Evolutionary conservation across 2,329 filamentous ascomycete genomes (phyloP).

Genomic region (Trichoderma atrobrunneum): DNA sequence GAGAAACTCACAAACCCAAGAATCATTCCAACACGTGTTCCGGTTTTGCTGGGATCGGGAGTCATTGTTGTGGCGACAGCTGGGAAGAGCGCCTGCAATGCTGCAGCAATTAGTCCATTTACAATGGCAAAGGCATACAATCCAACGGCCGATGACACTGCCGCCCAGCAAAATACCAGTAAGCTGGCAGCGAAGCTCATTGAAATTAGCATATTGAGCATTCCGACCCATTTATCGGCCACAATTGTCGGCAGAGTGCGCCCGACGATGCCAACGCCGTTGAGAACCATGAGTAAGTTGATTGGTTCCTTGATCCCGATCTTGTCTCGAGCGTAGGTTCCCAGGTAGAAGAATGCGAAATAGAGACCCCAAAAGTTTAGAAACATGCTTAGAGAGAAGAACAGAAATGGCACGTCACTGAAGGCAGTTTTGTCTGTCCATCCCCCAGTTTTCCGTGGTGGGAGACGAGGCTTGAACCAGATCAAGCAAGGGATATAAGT

Average conservation of each 20-base stretch:
- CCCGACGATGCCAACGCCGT: constrained; percentile 45
- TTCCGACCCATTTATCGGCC: constrained; percentile 1
- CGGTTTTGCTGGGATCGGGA: not conserved
- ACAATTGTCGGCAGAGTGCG: not conserved
- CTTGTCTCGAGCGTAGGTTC: not conserved
- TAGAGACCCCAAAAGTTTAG: not conserved
- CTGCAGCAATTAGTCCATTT: not conserved
- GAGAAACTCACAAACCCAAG: not conserved
- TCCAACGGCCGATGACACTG: not conserved
- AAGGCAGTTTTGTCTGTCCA: not conserved
- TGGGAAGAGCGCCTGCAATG: not conserved
- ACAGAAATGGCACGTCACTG: not conserved
- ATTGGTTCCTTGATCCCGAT: not conserved
- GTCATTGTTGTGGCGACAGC: not conserved
- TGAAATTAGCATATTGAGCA: constrained; percentile 8
- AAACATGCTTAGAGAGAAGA: not conserved
- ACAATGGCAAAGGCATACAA: constrained; percentile 1
- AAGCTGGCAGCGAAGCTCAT: constrained; percentile 6
- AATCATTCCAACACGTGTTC: not conserved
- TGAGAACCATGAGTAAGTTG: constrained; percentile 38
- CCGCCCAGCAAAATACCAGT: not conserved
- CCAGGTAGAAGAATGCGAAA: not conserved
- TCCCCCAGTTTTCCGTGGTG: not conserved
- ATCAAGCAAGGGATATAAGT: not conserved
- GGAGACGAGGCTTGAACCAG: not conserved